Evolutionary conservation across 345 rosid genomes (phyloP).

Genomic region (Draba incana): DNA sequence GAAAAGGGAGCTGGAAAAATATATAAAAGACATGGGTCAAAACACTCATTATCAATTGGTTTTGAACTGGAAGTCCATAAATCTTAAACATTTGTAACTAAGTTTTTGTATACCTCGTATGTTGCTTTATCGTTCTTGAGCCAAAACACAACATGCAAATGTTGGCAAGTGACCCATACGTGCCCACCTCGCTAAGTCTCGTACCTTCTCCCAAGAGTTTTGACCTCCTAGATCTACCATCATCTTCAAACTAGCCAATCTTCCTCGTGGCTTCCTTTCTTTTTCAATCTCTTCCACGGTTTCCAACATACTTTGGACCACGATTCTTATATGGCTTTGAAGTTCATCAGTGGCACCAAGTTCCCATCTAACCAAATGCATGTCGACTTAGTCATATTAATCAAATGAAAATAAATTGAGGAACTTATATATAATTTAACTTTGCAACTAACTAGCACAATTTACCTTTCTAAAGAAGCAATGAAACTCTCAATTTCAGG

Average conservation of each 20-base stretch:
- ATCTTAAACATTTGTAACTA: no score
- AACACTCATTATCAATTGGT: no score
- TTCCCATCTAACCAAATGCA: constrained; percentile 21
- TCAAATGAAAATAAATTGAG: no score
- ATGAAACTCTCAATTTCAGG: constrained; percentile 3
- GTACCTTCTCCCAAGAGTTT: neutral
- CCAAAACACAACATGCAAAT: constrained; percentile 15
- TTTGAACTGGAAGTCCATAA: no score
- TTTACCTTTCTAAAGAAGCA: constrained; percentile 9
- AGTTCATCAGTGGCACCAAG: neutral
- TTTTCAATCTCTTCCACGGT: neutral
- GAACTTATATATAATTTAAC: no score
- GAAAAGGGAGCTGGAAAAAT: no score
- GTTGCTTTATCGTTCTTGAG: constrained; percentile 9
- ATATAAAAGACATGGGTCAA: no score
- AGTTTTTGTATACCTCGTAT: constrained; percentile 10
- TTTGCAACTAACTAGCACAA: no score
- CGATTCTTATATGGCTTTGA: neutral
- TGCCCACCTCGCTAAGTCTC: constrained; percentile 21
- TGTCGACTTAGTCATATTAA: neutral
- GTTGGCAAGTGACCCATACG: constrained; percentile 25
- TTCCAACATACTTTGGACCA: neutral
- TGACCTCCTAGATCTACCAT: constrained; percentile 11
- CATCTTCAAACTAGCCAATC: neutral
- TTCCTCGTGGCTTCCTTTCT: constrained; percentile 1